A percentile compares a stretch with the other conserved stretches of the same genome.
Conservation (phyloP, 352 stramenopile species). For the Peronosclerospora sorghi region DNA sequence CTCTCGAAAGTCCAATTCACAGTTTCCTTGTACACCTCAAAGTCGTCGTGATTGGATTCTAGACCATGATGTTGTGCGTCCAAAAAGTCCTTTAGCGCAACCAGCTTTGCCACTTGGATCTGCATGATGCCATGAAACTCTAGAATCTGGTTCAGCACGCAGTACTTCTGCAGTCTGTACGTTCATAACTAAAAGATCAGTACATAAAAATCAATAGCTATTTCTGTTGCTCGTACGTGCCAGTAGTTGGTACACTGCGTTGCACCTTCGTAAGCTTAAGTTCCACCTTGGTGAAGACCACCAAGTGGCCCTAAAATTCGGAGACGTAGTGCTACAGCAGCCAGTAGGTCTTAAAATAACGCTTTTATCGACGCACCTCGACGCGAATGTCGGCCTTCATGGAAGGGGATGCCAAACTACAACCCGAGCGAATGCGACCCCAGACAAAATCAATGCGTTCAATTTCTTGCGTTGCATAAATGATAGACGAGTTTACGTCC, state of each 20-base stretch:
- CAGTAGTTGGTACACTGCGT: conserved; percentile 36
- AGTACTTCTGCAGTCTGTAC: conserved; percentile 65
- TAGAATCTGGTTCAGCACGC: conserved; percentile 75
- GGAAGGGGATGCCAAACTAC: conserved; percentile 21
- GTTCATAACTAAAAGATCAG: neutral
- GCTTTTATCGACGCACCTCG: conserved; percentile 26
- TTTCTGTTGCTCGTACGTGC: conserved; percentile 25
- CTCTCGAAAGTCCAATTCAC: conserved; percentile 40
- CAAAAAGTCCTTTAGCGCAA: conserved; percentile 40
- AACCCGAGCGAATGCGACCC: conserved; percentile 63
- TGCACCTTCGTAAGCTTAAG: conserved; percentile 50
- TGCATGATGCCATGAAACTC: conserved; percentile 69
- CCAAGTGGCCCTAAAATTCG: conserved; percentile 47
- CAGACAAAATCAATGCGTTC: conserved; percentile 79
- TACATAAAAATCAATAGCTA: conserved; percentile 4
- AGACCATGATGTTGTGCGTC: conserved; percentile 31
- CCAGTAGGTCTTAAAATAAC: conserved; percentile 7
- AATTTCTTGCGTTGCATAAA: conserved; percentile 46
- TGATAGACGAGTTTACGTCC: conserved; percentile 38
- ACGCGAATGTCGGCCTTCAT: conserved; percentile 67
- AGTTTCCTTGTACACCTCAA: conserved; percentile 46
- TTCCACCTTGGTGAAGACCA: conserved; percentile 61
- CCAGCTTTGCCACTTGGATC: conserved; percentile 37
- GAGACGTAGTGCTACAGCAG: conserved; percentile 10
- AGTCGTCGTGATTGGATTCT: conserved; percentile 29